phyloP scores from a whole-genome alignment of 768 basidiomycete species.

The Panellus pusillus region DNA sequence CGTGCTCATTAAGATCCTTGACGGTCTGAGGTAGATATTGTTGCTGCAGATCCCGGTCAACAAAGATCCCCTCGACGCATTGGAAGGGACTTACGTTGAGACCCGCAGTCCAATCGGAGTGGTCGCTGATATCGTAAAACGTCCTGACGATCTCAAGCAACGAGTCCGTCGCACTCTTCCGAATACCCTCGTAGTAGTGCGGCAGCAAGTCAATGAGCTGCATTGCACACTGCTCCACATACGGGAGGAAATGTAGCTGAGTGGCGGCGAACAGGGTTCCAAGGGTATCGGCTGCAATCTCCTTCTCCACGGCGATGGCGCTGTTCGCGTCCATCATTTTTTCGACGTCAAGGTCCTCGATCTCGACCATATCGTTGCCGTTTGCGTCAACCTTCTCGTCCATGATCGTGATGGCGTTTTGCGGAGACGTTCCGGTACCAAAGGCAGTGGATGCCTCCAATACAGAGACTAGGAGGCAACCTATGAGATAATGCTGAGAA shows the following conservation, averaged over 20 bases:
- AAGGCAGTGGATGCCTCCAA: slow-evolving; percentile 61
- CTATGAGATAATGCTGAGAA: not conserved
- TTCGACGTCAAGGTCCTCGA: slow-evolving; percentile 81
- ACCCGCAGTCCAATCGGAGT: slow-evolving; percentile 82
- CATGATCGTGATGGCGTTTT: slow-evolving; percentile 65
- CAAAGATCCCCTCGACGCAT: not conserved
- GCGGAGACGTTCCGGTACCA: slow-evolving; percentile 71
- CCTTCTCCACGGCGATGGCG: slow-evolving; percentile 97
- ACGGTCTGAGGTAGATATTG: slow-evolving; percentile 65
- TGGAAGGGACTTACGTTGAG: slow-evolving; percentile 44
- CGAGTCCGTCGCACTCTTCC: slow-evolving; percentile 88
- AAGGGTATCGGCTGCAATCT: slow-evolving; percentile 96
- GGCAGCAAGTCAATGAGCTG: slow-evolving; percentile 76
- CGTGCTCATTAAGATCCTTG: slow-evolving; percentile 74
- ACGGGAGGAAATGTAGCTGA: slow-evolving; percentile 84
- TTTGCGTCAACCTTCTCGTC: slow-evolving; percentile 52
- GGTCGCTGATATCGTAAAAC: slow-evolving; percentile 86
- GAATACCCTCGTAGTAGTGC: slow-evolving; percentile 97
- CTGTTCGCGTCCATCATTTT: slow-evolving; percentile 92
- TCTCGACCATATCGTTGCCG: slow-evolving; percentile 58
- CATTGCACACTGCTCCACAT: slow-evolving; percentile 77
- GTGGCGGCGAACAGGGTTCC: slow-evolving; percentile 87
- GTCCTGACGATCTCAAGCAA: slow-evolving; percentile 86
- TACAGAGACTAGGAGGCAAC: slow-evolving; percentile 42
- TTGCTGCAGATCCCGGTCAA: slow-evolving; percentile 28